A percentile compares a stretch with the other conserved stretches of the same genome.
Conservation (phyloP, 2,329 filamentous ascomycete genomes). For the Penicillium concentricum region DNA sequence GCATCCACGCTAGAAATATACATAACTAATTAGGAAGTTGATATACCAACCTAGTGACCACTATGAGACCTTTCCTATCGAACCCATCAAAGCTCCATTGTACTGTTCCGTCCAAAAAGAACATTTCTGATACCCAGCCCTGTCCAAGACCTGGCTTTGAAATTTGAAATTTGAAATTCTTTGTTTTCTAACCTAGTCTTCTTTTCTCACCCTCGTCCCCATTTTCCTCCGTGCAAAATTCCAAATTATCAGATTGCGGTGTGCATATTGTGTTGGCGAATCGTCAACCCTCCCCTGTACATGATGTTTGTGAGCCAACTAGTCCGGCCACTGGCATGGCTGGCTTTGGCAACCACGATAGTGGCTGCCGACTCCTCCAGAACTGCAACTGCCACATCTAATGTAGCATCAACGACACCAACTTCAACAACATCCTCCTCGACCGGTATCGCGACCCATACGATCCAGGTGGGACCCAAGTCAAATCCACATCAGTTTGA, state of each 20-base stretch:
- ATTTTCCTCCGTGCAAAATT: neutral
- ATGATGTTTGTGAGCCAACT: constrained; percentile 7
- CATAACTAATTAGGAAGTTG: too few relatives aligned
- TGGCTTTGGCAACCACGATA: constrained; percentile 3
- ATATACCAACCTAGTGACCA: too few relatives aligned
- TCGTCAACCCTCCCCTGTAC: neutral
- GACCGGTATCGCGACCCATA: constrained; percentile 28
- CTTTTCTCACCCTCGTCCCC: neutral
- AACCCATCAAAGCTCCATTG: too few relatives aligned
- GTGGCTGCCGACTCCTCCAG: neutral
- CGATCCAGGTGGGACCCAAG: constrained; percentile 35
- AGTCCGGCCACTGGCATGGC: constrained; percentile 2
- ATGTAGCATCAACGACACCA: neutral
- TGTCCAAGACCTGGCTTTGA: neutral
- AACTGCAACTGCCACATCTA: neutral
- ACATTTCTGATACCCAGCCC: neutral
- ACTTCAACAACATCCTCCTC: constrained; percentile 15
- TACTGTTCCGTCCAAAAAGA: neutral
- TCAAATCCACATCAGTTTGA: constrained; percentile 33
- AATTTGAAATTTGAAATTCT: neutral
- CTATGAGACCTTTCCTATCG: too few relatives aligned
- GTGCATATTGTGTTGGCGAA: neutral
- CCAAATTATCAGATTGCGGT: neutral
- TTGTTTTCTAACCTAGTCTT: neutral
- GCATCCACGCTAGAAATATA: too few relatives aligned